A percentile compares a stretch with the other conserved stretches of the same genome.
Conservation (phyloP, 2,329 filamentous ascomycete genomes). For the Pseudopyricularia javanii region DNA sequence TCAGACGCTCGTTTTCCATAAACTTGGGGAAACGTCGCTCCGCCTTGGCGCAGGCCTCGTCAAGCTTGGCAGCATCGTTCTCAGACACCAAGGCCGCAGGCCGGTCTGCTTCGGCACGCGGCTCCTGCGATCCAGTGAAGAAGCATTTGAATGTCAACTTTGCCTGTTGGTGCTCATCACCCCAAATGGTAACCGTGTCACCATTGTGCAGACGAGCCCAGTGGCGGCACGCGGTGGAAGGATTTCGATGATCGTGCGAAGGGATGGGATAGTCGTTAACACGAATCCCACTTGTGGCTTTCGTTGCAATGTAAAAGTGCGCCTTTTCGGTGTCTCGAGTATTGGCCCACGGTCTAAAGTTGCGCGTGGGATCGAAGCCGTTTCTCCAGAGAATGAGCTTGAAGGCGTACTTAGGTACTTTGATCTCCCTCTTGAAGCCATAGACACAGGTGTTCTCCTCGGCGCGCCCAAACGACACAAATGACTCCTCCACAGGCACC, state of each 20-base stretch:
- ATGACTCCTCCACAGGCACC: conserved; percentile 51
- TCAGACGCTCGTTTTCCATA: conserved; percentile 25
- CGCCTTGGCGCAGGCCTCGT: conserved; percentile 31
- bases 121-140: conserved; percentile 38
- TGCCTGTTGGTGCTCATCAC: conserved; percentile 15
- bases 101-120: conserved; percentile 6
- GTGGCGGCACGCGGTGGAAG: conserved; percentile 38
- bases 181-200: conserved; percentile 64
- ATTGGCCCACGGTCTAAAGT: conserved; percentile 41
- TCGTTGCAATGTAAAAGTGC: conserved; percentile 66
- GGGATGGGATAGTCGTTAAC: conserved; percentile 61
- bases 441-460: conserved; percentile 57
- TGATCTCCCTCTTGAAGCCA: conserved; percentile 46
- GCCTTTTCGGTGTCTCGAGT: conserved; percentile 37
- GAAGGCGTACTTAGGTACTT: conserved; percentile 72
- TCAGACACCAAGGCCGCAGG: conserved; percentile 21
- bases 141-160: conserved; percentile 39
- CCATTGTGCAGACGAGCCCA: conserved; percentile 65
- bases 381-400: conserved; percentile 65
- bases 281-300: conserved; percentile 61
- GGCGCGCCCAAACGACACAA: conserved; percentile 69
- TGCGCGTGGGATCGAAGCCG: conserved; percentile 47
- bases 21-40: conserved; percentile 29
- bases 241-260: conserved; percentile 41
- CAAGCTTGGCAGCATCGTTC: conserved; percentile 29